Conservation (phyloP, 352 stramenopile species). For the Globisporangium abappressorium region DNA sequence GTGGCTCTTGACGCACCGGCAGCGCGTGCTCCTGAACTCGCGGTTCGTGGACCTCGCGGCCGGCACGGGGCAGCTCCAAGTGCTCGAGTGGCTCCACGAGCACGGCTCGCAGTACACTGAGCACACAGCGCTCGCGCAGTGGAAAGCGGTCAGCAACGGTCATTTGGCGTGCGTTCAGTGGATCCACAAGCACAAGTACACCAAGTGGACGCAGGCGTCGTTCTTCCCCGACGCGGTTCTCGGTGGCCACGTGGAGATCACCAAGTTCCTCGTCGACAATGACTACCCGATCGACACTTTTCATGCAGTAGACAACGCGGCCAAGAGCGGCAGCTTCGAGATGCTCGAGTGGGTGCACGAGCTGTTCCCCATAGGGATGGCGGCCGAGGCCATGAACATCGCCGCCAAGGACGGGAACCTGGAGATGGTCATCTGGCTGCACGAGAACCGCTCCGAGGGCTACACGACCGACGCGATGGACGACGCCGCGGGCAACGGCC, state of each 20-base stretch:
- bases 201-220: conserved; percentile 10
- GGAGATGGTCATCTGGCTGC: conserved; percentile 18
- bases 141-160: conserved; percentile 14
- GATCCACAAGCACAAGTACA: conserved; percentile 10
- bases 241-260: conserved; percentile 12
- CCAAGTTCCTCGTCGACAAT: conserved; percentile 16
- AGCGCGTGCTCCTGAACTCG: conserved; percentile 14
- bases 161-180: conserved; percentile 12
- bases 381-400: conserved; percentile 19
- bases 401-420: conserved; percentile 17
- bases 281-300: conserved; percentile 14
- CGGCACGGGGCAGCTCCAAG: conserved; percentile 8
- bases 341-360: conserved; percentile 20
- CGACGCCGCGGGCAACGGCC: conserved; percentile 23
- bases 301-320: conserved; percentile 13
- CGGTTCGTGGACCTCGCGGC: conserved; percentile 15
- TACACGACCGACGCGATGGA: conserved; percentile 27
- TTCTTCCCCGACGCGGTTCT: conserved; percentile 14
- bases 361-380: conserved; percentile 11
- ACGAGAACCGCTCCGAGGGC: conserved; percentile 21
- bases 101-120: conserved; percentile 9
- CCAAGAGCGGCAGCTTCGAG: conserved; percentile 15
- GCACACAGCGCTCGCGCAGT: conserved; percentile 11
- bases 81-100: conserved; percentile 20
- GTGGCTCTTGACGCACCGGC: conserved; percentile 7